phyloP scores from a whole-genome alignment of 345 rosid species.

The Ceriops decandra region DNA sequence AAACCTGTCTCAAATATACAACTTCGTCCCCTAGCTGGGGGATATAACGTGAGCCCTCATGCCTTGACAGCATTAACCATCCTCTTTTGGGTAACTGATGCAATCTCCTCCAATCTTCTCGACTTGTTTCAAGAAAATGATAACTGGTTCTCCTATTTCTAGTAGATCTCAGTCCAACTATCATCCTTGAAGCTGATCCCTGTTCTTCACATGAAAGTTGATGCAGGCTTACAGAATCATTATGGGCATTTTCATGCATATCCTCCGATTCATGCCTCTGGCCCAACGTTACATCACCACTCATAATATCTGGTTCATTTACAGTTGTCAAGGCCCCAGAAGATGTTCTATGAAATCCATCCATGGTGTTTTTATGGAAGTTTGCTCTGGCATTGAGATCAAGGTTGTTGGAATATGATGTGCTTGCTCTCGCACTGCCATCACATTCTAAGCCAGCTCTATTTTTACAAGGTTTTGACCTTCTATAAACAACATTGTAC shows the following conservation, averaged over 20 bases:
- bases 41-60: conserved; percentile 86
- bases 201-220: conserved; percentile 53
- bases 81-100: conserved; percentile 49
- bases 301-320: conserved; percentile 27
- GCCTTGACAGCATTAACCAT: conserved; percentile 77
- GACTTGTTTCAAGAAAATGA: conserved; percentile 53
- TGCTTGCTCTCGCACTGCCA: conserved; percentile 40
- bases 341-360: conserved; percentile 32
- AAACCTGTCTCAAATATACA: conserved; percentile 87
- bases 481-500: conserved; percentile 74
- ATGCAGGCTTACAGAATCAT: conserved; percentile 27
- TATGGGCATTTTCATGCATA: conserved; percentile 12
- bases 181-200: conserved; percentile 61
- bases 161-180: conserved; percentile 69
- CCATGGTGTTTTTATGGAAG: conserved; percentile 34
- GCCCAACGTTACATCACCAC: conserved; percentile 21
- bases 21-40: conserved; percentile 91
- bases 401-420: conserved; percentile 38
- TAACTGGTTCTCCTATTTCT: conserved; percentile 76
- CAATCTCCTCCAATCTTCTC: conserved; percentile 46
- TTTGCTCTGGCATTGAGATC: conserved; percentile 31
- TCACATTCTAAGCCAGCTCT: conserved; percentile 37
- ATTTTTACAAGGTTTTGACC: conserved; percentile 55
- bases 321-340: conserved; percentile 34
- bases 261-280: conserved; percentile 38